These are phyloP conservation scores for Sporothrix euskadiensis DNA, from an alignment of 2,329 filamentous ascomycete genomes.

Conservation along the genomic window DNA sequence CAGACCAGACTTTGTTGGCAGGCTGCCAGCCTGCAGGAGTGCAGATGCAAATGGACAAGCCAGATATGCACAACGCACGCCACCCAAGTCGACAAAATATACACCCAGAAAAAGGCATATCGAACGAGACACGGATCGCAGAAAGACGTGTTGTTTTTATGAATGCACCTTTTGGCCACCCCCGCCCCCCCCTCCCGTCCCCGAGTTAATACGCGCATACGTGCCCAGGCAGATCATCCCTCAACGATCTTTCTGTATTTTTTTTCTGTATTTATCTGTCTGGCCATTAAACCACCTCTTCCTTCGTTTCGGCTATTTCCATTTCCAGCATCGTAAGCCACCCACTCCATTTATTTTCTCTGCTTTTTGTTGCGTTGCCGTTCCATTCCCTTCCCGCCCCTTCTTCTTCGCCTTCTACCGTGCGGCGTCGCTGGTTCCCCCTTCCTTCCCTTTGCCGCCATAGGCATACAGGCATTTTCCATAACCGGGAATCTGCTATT, in stretches of 20 bases:
- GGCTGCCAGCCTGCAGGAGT: conserved; percentile 17
- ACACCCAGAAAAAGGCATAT: background rate
- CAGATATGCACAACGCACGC: conserved; percentile 21
- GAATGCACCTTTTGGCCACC: background rate
- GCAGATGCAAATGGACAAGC: background rate
- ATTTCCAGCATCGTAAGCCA: background rate
- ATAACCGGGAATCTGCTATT: conserved; percentile 9
- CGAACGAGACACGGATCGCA: background rate
- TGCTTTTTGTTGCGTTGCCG: background rate
- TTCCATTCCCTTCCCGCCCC: conserved; percentile 20
- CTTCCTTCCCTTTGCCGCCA: conserved; percentile 6
- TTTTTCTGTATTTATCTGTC: background rate
- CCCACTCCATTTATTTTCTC: background rate
- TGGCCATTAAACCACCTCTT: background rate
- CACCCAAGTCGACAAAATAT: conserved; percentile 6
- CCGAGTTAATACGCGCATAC: background rate
- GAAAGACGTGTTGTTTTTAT: background rate
- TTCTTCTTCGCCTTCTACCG: conserved; percentile 22
- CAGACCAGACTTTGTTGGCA: background rate
- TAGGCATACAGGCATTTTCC: background rate
- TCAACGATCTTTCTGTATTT: no score
- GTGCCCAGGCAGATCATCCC: background rate
- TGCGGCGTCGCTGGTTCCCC: background rate
- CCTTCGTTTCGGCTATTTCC: conserved; percentile 9
- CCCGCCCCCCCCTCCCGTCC: background rate